Conservation (phyloP, 257 asterid species). For the Euphrasia confusa region DNA sequence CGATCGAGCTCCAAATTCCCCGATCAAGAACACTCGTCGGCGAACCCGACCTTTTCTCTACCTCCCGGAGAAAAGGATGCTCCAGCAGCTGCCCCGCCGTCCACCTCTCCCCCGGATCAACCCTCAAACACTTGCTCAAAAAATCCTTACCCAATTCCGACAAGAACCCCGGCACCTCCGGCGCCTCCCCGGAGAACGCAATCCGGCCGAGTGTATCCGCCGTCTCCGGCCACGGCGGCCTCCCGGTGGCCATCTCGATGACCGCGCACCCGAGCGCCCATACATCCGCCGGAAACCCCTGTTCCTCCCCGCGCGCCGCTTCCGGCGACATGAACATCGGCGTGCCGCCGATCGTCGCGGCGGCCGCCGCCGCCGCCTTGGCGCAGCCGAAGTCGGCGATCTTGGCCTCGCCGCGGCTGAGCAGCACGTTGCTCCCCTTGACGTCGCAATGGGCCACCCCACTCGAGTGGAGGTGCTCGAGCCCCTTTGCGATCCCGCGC, state of each 20-base stretch:
- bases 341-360: constrained; percentile 45
- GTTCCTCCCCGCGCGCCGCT: constrained; percentile 62
- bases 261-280: constrained; percentile 86
- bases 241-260: constrained; percentile 70
- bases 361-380: constrained; percentile 29
- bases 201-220: constrained; percentile 40
- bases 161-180: constrained; percentile 44
- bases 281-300: constrained; percentile 61
- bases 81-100: constrained; percentile 52
- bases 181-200: constrained; percentile 57
- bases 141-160: constrained; percentile 66
- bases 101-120: constrained; percentile 53
- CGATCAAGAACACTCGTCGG: constrained; percentile 76
- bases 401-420: constrained; percentile 37
- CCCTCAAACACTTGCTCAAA: constrained; percentile 51
- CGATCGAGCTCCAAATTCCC: constrained; percentile 61
- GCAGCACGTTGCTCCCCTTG: constrained; percentile 58
- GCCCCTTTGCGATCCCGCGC: constrained; percentile 41
- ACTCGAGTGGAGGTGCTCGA: constrained; percentile 56
- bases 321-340: constrained; percentile 90
- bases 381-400: constrained; percentile 79
- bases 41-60: constrained; percentile 25
- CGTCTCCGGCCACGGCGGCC: constrained; percentile 55
- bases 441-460: constrained; percentile 77
- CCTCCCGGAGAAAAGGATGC: constrained; percentile 52